phyloP scores from a whole-genome alignment of 1,284 basidiomycete genomes.

The Rhodotorula mucilaginosa region DNA sequence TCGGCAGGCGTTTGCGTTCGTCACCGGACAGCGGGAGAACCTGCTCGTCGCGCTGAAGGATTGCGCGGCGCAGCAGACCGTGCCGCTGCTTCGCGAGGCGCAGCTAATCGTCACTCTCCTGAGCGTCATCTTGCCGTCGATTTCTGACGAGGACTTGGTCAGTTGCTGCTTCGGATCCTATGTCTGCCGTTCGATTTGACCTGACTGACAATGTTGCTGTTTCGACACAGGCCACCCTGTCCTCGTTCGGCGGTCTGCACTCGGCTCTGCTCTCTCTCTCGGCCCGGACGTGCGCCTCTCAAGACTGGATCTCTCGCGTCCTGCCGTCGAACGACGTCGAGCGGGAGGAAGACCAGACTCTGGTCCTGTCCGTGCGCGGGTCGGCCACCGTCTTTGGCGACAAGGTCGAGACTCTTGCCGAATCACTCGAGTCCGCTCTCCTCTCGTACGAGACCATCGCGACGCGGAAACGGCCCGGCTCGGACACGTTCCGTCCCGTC shows the following conservation, averaged over 20 bases:
- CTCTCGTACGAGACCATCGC: conserved; percentile 39
- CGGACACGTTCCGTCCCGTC: conserved; percentile 44
- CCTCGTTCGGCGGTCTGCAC: conserved; percentile 80
- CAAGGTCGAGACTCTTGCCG: conserved; percentile 34
- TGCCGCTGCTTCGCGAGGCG: conserved; percentile 70
- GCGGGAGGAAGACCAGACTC: conserved; percentile 57
- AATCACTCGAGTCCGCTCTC: conserved; percentile 39
- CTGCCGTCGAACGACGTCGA: conserved; percentile 71
- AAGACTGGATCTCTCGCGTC: conserved; percentile 61
- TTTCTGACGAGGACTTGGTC: conserved; percentile 74
- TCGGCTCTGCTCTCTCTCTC: conserved; percentile 73
- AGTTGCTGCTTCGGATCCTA: conserved; percentile 45
- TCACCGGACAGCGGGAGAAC: conserved; percentile 74
- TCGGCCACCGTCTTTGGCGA: conserved; percentile 35
- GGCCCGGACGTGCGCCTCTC: conserved; percentile 67
- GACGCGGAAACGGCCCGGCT: conserved; percentile 34
- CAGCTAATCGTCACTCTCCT: conserved; percentile 71
- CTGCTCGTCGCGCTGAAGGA: conserved; percentile 73
- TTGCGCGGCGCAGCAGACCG: conserved; percentile 62
- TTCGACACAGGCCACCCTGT: conserved; percentile 56
- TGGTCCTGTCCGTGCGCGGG: conserved; percentile 52
- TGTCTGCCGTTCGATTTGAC: not conserved
- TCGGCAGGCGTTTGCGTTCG: conserved; percentile 70
- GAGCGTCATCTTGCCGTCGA: conserved; percentile 62
- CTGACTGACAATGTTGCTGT: not conserved